Evolutionary conservation across 2,329 filamentous ascomycete genomes (phyloP), one percentile per base, ranked within the genome.

Genomic region (Ramularia endophylla): DNA sequence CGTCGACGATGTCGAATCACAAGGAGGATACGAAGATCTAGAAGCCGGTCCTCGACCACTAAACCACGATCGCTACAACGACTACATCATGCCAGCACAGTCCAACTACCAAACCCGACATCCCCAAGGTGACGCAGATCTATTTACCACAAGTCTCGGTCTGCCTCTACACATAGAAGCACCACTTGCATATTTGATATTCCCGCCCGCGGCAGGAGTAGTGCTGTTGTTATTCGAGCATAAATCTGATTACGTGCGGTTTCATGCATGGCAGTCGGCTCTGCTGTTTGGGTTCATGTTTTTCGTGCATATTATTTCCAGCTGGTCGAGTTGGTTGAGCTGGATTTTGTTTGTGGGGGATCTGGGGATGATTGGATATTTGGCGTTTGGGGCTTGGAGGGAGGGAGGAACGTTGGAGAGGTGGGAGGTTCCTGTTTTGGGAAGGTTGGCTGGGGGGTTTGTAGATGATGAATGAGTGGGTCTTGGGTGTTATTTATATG

Each of bases 241-340:
- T 60, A 92, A 95, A 71, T 95, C 88, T 60, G 92, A 98, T 67
- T 98, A 95, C 65, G 92, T 98, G 43, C 78, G 92, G 50, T 97
- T 97, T 55, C 92, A 98, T 65, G 92, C 92, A 6, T 98, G 92
- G 90, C 92, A 98, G 67, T 55, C 50, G 13, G 55, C 59, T 20
- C 40, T 63, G 36, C 38, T 60, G 25, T 62, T 60, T 40, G 52
- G 50, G 9, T 56, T 51, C 8, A 59, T 80, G 43, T 78, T 89
- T 65, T 66, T 94, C 38, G 53, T 95, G 17, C 90, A 97, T 61
- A 74, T 97, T 27, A 68, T 97, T 30, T 83, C 97, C 64, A 83
- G 81, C 9, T 95, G 87, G 85, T 90, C 86, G 17, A 74, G 72
- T 2, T 80, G 94, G 41, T 70, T 97, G 2, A 89, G 84, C 47